Base-by-base conservation (phyloP, 805 yeast genomes). In the Candida namnaoensis region DNA sequence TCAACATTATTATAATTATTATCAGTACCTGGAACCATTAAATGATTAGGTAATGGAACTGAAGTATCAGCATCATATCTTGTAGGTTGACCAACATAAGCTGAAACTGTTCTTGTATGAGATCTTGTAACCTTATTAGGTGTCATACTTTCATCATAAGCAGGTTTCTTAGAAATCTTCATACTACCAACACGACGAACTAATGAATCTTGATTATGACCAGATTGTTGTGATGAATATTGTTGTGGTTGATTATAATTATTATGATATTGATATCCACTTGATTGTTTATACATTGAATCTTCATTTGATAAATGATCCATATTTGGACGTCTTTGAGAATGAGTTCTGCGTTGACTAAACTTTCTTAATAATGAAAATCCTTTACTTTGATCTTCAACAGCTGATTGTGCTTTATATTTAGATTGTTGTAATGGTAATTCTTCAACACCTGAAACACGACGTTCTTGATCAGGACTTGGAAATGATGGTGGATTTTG, bases 381-480 rank as follows among this genome's bases (percentile, higher is more conserved):
- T 2, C 60, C 59, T 41, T 54, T 56, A 3, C 38, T 38, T 26
- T 52, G 49, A n/a, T 51, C 56, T 8, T 45, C 34, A 9, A 5
- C 15, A 14, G 24, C 27, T 15, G 33, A 69, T 51, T 67, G 41
- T 63, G 66, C 48, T 50, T 38, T 66, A 55, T 59, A 67, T 47
- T 47, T 68, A 61, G 52, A 77, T 36, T 52, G 56, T n/a, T 48
- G 46, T 19, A 45, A 37, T 1, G 47, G 37, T 13, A 62, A 48
- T 50, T 68, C 46, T 42, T 65, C 34, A 58, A 64, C 38, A 63
- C 68, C 40, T 51, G 65, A 7, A 47, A 74, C 37, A 50, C 69
- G 44, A 66, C 69, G 53, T 65, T 72, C 35, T 45, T 36, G 71
- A 60, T 52, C 64, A 65, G 52, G 75, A 61, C 39, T 60, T 52